These are phyloP conservation scores for Nicotiana rustica DNA, from an alignment of 305 asterid genomes.

Conservation along the genomic window DNA sequence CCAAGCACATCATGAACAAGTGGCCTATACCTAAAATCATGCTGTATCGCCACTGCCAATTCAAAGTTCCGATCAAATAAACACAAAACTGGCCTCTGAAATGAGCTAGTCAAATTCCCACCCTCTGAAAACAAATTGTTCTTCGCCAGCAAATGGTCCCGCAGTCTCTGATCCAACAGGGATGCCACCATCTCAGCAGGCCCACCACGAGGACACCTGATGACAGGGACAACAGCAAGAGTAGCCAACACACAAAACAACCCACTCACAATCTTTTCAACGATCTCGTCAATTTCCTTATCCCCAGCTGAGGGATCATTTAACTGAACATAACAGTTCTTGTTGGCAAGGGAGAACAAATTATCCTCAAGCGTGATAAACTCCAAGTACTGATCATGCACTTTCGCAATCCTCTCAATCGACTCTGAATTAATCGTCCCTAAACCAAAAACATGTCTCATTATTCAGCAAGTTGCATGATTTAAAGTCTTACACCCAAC, in stretches of 20 bases:
- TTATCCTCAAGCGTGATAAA: conserved; percentile 79
- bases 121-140: conserved; percentile 76
- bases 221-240: conserved; percentile 76
- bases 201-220: conserved; percentile 88
- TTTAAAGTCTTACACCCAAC: not conserved
- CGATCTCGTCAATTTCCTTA: conserved; percentile 71
- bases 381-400: conserved; percentile 87
- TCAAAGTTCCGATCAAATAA: conserved; percentile 79
- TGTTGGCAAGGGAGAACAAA: conserved; percentile 75
- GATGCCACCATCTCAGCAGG: conserved; percentile 88
- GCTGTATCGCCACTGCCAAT: conserved; percentile 76
- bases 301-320: conserved; percentile 88
- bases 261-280: conserved; percentile 73
- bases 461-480: not conserved
- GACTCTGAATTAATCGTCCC: conserved; percentile 75
- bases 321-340: conserved; percentile 74
- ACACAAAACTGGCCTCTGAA: conserved; percentile 86
- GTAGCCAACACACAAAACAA: conserved; percentile 82
- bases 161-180: conserved; percentile 75
- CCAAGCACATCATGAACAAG: conserved; percentile 88
- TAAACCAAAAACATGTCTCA: conserved; percentile 35
- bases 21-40: conserved; percentile 83
- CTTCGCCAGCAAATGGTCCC: conserved; percentile 78
- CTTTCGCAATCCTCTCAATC: conserved; percentile 70
- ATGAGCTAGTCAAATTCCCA: conserved; percentile 67